These are phyloP conservation scores for Pneumocystis wakefieldiae DNA, from an alignment of 1,139 yeast species.

Conservation along the genomic window DNA sequence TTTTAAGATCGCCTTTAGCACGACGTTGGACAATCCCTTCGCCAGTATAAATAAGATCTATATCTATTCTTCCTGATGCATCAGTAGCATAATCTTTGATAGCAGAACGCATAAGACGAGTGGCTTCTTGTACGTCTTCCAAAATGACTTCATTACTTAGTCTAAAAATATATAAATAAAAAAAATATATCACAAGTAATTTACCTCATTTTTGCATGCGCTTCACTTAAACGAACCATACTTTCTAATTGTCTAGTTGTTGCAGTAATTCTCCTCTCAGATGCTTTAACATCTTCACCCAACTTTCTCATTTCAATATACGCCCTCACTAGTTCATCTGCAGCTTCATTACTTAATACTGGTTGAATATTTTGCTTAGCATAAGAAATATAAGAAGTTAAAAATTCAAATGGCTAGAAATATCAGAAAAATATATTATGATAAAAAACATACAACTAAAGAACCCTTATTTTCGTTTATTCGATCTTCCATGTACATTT, in stretches of 20 bases:
- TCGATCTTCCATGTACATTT: conserved; percentile 77
- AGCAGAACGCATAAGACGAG: conserved; percentile 78
- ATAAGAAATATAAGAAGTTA: conserved; percentile 78
- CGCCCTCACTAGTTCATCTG: conserved; percentile 69
- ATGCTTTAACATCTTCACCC: conserved; percentile 78
- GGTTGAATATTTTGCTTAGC: conserved; percentile 78
- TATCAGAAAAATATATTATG: background rate
- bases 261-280: conserved; percentile 89
- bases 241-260: conserved; percentile 94
- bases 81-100: conserved; percentile 96
- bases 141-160: conserved; percentile 54
- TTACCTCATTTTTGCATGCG: conserved; percentile 86
- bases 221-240: conserved; percentile 87
- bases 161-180: background rate
- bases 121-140: conserved; percentile 86
- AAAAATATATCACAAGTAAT: background rate
- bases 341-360: conserved; percentile 60
- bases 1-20: conserved; percentile 55
- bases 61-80: conserved; percentile 86
- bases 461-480: conserved; percentile 52
- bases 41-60: conserved; percentile 95
- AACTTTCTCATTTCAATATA: conserved; percentile 88
- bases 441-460: conserved; percentile 32
- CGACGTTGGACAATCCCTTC: conserved; percentile 79
- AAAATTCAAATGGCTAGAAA: conserved; percentile 53